Conservation (phyloP, 805 yeast species). For the Ogataea henricii region DNA sequence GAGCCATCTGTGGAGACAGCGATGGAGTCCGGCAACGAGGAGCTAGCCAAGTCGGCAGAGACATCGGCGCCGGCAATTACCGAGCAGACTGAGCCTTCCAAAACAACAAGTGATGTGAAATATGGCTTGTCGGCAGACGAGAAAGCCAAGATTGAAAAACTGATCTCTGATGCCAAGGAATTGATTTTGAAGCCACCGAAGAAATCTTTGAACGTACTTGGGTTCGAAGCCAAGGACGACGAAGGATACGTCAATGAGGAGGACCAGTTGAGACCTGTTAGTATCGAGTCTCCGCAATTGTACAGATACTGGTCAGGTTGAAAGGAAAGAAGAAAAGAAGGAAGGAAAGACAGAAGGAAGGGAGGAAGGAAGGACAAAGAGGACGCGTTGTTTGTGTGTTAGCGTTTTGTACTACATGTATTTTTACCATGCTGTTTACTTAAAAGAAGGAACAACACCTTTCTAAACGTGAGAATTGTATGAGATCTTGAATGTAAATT, state of each 20-base stretch:
- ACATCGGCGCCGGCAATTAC: too few relatives aligned
- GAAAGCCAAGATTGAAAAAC: conserved; percentile 20
- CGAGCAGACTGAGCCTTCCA: too few relatives aligned
- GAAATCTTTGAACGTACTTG: conserved; percentile 34
- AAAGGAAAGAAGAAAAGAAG: too few relatives aligned
- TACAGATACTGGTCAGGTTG: conserved; percentile 70
- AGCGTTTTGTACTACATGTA: too few relatives aligned
- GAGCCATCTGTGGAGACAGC: neutral
- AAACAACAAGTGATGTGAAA: too few relatives aligned
- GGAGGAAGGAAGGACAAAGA: neutral
- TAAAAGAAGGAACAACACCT: too few relatives aligned
- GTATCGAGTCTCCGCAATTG: conserved; percentile 60
- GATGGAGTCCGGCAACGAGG: neutral
- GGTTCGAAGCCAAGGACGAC: conserved; percentile 27
- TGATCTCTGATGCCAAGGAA: conserved; percentile 33
- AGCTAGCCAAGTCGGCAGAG: too few relatives aligned
- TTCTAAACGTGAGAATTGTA: too few relatives aligned
- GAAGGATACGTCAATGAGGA: conserved; percentile 33
- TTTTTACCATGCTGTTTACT: too few relatives aligned
- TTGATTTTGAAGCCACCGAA: conserved; percentile 34
- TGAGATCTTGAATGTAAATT: conserved; percentile 1
- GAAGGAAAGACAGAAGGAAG: too few relatives aligned
- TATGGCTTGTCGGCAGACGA: conserved; percentile 14
- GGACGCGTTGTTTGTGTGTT: neutral
- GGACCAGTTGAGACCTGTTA: conserved; percentile 51